phyloP scores from a whole-genome alignment of 2,329 filamentous ascomycete genomes.

The Aspergillus bombycis region DNA sequence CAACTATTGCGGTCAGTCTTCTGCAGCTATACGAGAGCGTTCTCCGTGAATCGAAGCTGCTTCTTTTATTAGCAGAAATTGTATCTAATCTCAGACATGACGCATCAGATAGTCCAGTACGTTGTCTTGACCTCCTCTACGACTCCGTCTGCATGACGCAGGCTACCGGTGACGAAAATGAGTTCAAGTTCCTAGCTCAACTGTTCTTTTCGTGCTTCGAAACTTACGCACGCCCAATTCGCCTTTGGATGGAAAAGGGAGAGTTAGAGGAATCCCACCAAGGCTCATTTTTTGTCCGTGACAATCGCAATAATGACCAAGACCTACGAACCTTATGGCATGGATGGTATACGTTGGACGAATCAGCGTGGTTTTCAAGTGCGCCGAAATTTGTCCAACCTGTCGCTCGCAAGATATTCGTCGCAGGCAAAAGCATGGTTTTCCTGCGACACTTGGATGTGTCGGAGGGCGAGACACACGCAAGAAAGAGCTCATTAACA shows the following conservation, averaged over 20 bases:
- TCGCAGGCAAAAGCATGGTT: conserved; percentile 83
- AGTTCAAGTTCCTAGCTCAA: conserved; percentile 66
- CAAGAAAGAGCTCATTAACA: conserved; percentile 36
- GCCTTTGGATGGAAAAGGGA: conserved; percentile 82
- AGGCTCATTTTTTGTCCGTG: conserved; percentile 74
- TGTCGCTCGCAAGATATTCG: conserved; percentile 74
- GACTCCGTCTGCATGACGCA: conserved; percentile 71
- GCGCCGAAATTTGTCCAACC: conserved; percentile 76
- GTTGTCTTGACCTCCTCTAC: conserved; percentile 78
- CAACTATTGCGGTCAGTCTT: conserved; percentile 67
- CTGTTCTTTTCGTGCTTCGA: conserved; percentile 82
- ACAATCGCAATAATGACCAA: conserved; percentile 56
- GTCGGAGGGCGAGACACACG: conserved; percentile 37
- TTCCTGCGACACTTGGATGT: conserved; percentile 73
- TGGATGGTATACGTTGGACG: conserved; percentile 69
- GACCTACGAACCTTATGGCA: conserved; percentile 74
- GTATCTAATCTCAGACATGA: conserved; percentile 59
- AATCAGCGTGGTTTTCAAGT: conserved; percentile 60
- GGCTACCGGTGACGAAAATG: conserved; percentile 63
- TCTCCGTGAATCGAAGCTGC: conserved; percentile 54
- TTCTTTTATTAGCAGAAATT: conserved; percentile 65
- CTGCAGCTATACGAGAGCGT: conserved; percentile 64
- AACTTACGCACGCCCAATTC: conserved; percentile 78
- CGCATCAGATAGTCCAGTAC: conserved; percentile 59
- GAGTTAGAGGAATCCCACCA: conserved; percentile 64